Conservation (phyloP, 1,139 yeast genomes). For the Taphrina communis region DNA sequence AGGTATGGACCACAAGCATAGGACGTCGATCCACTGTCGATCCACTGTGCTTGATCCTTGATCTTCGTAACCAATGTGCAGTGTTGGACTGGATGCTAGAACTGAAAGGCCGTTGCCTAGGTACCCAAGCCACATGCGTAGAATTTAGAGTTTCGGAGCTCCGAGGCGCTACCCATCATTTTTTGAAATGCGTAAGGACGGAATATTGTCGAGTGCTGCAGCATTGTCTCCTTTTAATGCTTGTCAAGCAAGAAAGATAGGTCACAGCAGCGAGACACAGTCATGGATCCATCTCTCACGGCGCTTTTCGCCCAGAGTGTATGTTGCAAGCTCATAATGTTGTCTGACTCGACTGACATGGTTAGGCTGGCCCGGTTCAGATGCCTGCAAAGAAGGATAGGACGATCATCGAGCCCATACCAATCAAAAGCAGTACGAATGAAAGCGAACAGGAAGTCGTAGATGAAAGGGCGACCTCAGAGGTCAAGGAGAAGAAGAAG, state of each 20-base stretch:
- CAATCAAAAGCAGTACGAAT: slow-evolving; percentile 44
- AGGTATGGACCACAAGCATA: too few relatives aligned
- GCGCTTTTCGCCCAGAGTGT: slow-evolving; percentile 25
- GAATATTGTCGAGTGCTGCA: too few relatives aligned
- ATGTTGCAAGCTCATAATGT: neutral
- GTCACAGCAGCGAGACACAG: neutral
- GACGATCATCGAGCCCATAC: slow-evolving; percentile 46
- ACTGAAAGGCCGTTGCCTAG: neutral
- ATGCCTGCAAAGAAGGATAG: slow-evolving; percentile 27
- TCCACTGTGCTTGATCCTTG: too few relatives aligned
- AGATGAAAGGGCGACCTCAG: neutral
- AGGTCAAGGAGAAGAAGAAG: slow-evolving; percentile 38
- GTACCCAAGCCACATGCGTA: neutral
- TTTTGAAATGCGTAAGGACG: neutral
- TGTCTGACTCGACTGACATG: neutral
- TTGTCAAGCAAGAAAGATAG: too few relatives aligned
- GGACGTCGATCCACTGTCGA: too few relatives aligned
- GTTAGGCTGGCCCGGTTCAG: slow-evolving; percentile 34
- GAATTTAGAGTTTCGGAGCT: slow-evolving; percentile 19
- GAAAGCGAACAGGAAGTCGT: slow-evolving; percentile 29
- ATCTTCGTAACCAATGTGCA: too few relatives aligned
- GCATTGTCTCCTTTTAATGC: too few relatives aligned
- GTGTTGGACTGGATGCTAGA: too few relatives aligned
- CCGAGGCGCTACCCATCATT: neutral
- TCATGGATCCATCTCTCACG: slow-evolving; percentile 14